Evolutionary conservation across 75 land plant species (phyloP).

Genomic region (Pinus taeda): DNA sequence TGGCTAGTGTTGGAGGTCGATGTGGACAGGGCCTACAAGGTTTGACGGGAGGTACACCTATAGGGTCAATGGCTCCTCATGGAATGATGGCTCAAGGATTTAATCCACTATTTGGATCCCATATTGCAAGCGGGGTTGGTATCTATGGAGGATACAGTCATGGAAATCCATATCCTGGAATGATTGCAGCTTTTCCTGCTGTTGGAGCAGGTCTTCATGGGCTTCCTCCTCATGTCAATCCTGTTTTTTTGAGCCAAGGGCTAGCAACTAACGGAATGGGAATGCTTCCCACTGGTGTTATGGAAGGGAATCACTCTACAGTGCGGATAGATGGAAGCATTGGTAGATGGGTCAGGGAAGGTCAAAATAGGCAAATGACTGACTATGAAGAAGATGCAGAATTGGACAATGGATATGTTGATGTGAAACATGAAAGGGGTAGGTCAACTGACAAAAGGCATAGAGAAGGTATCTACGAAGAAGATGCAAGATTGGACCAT

Average conservation of each 20-base stretch:
- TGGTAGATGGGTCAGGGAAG: slow-evolving; percentile 73
- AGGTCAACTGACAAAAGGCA: no score
- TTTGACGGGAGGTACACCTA: slow-evolving; percentile 56
- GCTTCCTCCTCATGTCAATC: slow-evolving; percentile 89
- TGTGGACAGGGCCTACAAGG: slow-evolving; percentile 60
- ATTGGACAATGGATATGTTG: no score
- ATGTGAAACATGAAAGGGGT: no score
- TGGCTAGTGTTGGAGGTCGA: slow-evolving; percentile 32
- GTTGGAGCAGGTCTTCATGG: slow-evolving; percentile 70
- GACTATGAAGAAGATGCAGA: no score
- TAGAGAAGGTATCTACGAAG: no score
- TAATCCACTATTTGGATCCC: slow-evolving; percentile 61
- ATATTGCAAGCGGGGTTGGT: slow-evolving; percentile 63
- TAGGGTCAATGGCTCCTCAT: slow-evolving; percentile 81
- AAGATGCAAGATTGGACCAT: no score
- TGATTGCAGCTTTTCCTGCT: slow-evolving; percentile 67
- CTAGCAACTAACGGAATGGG: slow-evolving; percentile 69
- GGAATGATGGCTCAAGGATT: slow-evolving; percentile 81
- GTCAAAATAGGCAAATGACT: slow-evolving; percentile 50
- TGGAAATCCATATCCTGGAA: slow-evolving; percentile 56
- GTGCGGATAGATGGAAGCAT: slow-evolving; percentile 75
- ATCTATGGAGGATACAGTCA: slow-evolving; percentile 57
- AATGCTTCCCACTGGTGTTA: slow-evolving; percentile 52
- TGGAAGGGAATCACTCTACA: slow-evolving; percentile 61
- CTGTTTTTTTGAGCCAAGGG: slow-evolving; percentile 79